phyloP scores from a whole-genome alignment of 2,329 filamentous ascomycete species.

The Paecilomyces sp. region DNA sequence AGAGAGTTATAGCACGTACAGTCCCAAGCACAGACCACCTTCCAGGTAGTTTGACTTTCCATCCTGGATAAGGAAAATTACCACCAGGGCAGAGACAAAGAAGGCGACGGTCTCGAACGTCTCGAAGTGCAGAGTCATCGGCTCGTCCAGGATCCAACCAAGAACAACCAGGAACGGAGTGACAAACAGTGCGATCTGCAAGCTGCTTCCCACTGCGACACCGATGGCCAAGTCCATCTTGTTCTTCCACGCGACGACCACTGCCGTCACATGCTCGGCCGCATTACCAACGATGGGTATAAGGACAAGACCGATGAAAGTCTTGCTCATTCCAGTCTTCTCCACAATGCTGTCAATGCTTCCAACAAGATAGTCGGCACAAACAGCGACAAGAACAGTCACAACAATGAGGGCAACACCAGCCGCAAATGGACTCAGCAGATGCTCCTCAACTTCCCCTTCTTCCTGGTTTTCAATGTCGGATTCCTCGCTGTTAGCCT shows the following conservation, averaged over 20 bases:
- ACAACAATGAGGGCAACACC: constrained; percentile 59
- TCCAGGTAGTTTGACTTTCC: constrained; percentile 81
- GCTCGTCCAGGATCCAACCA: constrained; percentile 66
- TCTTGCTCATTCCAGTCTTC: constrained; percentile 65
- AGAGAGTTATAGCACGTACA: constrained; percentile 31
- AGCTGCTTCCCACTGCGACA: constrained; percentile 72
- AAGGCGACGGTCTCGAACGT: constrained; percentile 73
- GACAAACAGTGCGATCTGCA: constrained; percentile 76
- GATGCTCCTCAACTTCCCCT: constrained; percentile 42
- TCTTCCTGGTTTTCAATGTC: constrained; percentile 30
- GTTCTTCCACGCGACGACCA: constrained; percentile 70
- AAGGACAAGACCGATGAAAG: constrained; percentile 71
- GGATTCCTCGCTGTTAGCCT: constrained; percentile 24
- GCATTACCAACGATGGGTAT: constrained; percentile 76
- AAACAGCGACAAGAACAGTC: constrained; percentile 64
- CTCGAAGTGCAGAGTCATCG: constrained; percentile 76
- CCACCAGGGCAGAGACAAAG: constrained; percentile 66
- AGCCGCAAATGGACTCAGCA: constrained; percentile 58
- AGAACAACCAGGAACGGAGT: constrained; percentile 74
- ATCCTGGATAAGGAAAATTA: constrained; percentile 68
- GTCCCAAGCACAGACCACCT: constrained; percentile 61
- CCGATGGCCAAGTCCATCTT: constrained; percentile 64
- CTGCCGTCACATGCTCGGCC: constrained; percentile 73
- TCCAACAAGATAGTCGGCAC: constrained; percentile 70
- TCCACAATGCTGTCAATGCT: constrained; percentile 68